Evolutionary conservation across 2,329 filamentous ascomycete species (phyloP).

Genomic region (Penicillium griseofulvum): DNA sequence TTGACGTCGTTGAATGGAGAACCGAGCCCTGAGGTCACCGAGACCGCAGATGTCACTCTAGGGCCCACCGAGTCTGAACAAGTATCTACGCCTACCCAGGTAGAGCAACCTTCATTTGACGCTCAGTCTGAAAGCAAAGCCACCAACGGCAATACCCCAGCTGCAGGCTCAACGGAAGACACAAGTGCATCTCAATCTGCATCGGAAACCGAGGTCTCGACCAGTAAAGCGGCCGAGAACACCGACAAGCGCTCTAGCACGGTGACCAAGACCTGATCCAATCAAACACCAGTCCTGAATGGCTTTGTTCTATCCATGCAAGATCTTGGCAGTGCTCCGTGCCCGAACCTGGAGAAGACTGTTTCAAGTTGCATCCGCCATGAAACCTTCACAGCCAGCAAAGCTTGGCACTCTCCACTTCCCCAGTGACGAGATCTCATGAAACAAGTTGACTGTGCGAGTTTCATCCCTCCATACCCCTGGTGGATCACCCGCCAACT

Average conservation of each 20-base stretch:
- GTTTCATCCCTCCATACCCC: neutral
- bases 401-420: constrained; percentile 3
- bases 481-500: neutral
- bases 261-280: constrained; percentile 16
- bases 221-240: neutral
- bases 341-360: constrained; percentile 2
- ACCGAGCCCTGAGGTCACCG: constrained; percentile 42
- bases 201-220: constrained; percentile 1
- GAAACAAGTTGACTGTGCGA: neutral
- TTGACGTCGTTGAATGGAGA: constrained; percentile 68
- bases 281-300: neutral
- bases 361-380: constrained; percentile 1
- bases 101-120: constrained; percentile 14
- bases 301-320: constrained; percentile 13
- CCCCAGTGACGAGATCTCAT: neutral
- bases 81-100: constrained; percentile 32
- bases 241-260: constrained; percentile 15
- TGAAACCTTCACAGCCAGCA: constrained; percentile 2
- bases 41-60: constrained; percentile 53
- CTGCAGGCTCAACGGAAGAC: constrained; percentile 2
- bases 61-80: constrained; percentile 48
- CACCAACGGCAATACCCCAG: constrained; percentile 11
- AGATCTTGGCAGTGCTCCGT: constrained; percentile 7
- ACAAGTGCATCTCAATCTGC: constrained; percentile 3
- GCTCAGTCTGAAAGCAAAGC: neutral